Evolutionary conservation across 345 rosid species (phyloP).

Genomic region (Salix purpurea): DNA sequence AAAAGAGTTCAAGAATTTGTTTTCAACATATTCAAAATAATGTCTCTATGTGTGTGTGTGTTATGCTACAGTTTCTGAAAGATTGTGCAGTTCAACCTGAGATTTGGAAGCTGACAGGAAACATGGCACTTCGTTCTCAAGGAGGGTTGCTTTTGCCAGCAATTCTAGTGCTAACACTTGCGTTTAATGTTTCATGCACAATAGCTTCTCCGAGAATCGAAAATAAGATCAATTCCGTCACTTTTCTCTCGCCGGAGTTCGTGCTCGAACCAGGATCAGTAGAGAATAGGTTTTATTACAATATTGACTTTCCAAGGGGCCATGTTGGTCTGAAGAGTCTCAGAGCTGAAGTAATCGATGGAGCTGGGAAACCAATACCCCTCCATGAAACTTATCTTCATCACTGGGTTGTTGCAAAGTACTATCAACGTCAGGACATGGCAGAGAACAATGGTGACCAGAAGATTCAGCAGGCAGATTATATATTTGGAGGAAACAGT

Average conservation of each 20-base stretch:
- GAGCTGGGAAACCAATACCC: constrained; percentile 58
- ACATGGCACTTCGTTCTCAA: constrained; percentile 10
- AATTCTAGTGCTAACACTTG: not conserved
- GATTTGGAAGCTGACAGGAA: constrained; percentile 8
- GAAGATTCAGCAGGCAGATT: constrained; percentile 20
- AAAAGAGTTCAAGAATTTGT: no score
- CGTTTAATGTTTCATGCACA: not conserved
- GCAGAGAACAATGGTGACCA: constrained; percentile 1
- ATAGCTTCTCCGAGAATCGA: constrained; percentile 17
- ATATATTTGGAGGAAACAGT: constrained; percentile 33
- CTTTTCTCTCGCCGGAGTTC: constrained; percentile 64
- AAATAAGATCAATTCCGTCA: constrained; percentile 41
- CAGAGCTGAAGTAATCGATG: constrained; percentile 66
- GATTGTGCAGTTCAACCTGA: not conserved
- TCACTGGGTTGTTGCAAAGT: constrained; percentile 68
- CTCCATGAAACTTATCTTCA: constrained; percentile 87
- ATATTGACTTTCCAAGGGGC: constrained; percentile 75
- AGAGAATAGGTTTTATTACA: constrained; percentile 37
- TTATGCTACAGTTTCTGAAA: not conserved
- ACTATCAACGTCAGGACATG: constrained; percentile 33
- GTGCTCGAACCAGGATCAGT: constrained; percentile 81
- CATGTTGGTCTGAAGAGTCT: constrained; percentile 73
- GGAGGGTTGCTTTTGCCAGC: not conserved
- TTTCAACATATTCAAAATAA: no score
- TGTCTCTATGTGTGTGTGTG: no score